These are phyloP conservation scores for Phytopythium oedochilum DNA, from an alignment of 352 stramenopile genomes.

Conservation along the genomic window DNA sequence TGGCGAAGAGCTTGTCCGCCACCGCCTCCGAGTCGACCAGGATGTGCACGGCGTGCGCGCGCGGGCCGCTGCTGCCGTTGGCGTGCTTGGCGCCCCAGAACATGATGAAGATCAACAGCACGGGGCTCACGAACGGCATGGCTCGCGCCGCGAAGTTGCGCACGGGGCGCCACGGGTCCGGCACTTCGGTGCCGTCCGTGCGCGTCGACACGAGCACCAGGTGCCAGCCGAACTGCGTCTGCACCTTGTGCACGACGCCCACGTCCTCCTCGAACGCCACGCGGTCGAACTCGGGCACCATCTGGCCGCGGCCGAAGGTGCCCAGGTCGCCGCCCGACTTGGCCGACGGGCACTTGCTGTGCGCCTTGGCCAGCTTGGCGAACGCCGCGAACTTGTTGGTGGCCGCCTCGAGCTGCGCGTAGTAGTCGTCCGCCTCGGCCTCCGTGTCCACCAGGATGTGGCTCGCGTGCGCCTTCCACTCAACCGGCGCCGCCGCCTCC, in stretches of 20 bases:
- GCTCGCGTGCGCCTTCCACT: conserved; percentile 55
- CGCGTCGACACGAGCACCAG: conserved; percentile 53
- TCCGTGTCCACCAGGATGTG: conserved; percentile 82
- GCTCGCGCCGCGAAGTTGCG: conserved; percentile 31
- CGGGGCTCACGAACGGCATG: conserved; percentile 44
- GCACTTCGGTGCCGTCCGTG: conserved; percentile 34
- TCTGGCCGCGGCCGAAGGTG: conserved; percentile 66
- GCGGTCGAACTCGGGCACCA: conserved; percentile 72
- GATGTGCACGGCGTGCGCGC: conserved; percentile 57
- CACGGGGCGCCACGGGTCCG: conserved; percentile 26
- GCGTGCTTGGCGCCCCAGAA: conserved; percentile 21
- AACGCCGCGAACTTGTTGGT: conserved; percentile 56
- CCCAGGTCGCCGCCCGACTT: conserved; percentile 65
- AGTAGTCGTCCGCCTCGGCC: conserved; percentile 48
- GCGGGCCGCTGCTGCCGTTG: conserved; percentile 12
- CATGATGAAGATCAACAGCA: conserved; percentile 56
- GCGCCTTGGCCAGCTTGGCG: conserved; percentile 57
- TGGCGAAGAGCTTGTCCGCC: conserved; percentile 45
- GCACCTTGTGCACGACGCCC: conserved; percentile 75
- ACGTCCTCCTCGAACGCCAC: conserved; percentile 68
- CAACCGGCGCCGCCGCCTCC: conserved; percentile 9
- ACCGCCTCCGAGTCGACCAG: conserved; percentile 50
- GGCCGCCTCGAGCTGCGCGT: conserved; percentile 40
- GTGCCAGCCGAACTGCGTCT: conserved; percentile 79
- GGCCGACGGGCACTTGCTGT: conserved; percentile 70